Conservation (phyloP, 768 basidiomycete species). For the Agrocybe praecox region DNA sequence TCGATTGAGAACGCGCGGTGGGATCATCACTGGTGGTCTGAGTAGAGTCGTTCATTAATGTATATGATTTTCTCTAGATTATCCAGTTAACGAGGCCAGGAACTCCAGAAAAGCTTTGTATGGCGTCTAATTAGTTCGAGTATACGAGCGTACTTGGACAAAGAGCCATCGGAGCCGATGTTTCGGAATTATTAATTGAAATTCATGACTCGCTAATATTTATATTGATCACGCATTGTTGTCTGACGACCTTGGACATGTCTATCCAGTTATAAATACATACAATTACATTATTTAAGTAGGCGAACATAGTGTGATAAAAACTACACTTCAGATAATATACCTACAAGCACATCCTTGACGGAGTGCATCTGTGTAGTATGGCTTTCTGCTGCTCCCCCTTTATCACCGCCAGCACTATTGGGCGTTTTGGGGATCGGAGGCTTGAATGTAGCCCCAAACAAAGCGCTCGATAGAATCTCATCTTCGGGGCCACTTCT, state of each 20-base stretch:
- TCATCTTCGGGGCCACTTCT: conserved; percentile 73
- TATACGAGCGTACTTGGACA: too few species aligned
- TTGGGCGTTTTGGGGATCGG: conserved; percentile 4
- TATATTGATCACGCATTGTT: too few species aligned
- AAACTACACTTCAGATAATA: conserved; percentile 17
- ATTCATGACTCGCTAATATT: too few species aligned
- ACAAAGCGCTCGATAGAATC: conserved; percentile 62
- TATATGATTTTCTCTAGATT: too few species aligned
- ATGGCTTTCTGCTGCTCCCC: conserved; percentile 15
- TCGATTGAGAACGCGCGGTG: conserved; percentile 24
- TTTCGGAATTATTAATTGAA: too few species aligned
- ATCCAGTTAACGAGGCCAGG: conserved; percentile 19
- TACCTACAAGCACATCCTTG: conserved; percentile 61
- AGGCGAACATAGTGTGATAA: too few species aligned
- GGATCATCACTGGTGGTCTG: neutral
- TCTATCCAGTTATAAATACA: too few species aligned
- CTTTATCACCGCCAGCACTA: conserved; percentile 1
- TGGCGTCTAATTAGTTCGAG: too few species aligned
- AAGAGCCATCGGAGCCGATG: too few species aligned
- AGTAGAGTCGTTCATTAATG: neutral
- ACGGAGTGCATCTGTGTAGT: conserved; percentile 43
- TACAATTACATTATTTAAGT: too few species aligned
- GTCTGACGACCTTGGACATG: too few species aligned
- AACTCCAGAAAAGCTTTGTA: neutral
- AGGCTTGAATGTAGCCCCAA: conserved; percentile 53